Base-by-base conservation (phyloP, 2,329 filamentous ascomycete species). In the Colletotrichum sp. region DNA sequence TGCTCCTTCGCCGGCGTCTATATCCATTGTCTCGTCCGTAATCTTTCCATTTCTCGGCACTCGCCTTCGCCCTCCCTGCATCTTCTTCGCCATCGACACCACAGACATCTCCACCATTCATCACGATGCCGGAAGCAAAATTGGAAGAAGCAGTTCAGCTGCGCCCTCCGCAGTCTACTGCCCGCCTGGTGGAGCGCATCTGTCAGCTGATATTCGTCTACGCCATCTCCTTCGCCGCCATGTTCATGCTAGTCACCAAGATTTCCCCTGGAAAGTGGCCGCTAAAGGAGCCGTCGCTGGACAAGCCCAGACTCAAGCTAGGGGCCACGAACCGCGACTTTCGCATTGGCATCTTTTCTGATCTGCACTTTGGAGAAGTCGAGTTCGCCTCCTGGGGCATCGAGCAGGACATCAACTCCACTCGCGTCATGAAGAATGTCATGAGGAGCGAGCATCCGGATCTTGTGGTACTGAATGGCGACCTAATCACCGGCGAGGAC, bases 401-500 rank as follows among this genome's bases (percentile, higher is more conserved):
- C 26, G 80, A 80, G 62, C 86, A 86, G 72, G 90, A 92, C 81
- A 69, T 83, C 71, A 87, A 87, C 49, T 88, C 88, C 1, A 80
- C 85, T 5, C 76, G 80, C 1, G 88, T 91, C 2, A 89, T 92
- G 81, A 85, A 85, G 52, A 83, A 82, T 4, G 82, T 92, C 34
- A 84, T 92, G 6, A 82, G 87, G 62, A 80, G 80, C 6, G 90
- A 92, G 77, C 71, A 0, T 82, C 88, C 36, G 79, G 78, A 91
- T 59, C 86, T 94, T 1, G 90, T 91, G 4, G 88, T 94, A 3
- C 82, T 93, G 10, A 93, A 93, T 75, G 92, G 92, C 55, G 92
- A 94, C 79, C 84, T 93, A 4, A 90, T 92, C 72, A 92, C 91
- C 0, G 91, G 92, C 39, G 90, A 93, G 72, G 89, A 90, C 76